Conservation (phyloP, 2,329 filamentous ascomycete species). For the Emmonsiellopsis sp. region DNA sequence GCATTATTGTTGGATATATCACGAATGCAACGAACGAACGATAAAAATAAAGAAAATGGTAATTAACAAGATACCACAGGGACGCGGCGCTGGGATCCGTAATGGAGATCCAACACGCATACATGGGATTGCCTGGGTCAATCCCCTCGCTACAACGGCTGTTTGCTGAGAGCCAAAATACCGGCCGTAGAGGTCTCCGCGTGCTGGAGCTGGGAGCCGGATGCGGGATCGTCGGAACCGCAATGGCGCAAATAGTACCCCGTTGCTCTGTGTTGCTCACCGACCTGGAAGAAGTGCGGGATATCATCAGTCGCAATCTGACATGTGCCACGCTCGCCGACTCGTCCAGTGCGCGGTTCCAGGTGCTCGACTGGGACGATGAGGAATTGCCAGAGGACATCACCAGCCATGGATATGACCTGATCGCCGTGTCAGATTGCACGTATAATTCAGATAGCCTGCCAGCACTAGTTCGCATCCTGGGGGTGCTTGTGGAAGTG, state of each 20-base stretch:
- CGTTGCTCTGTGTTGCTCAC: conserved; percentile 51
- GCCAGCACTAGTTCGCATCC: conserved; percentile 51
- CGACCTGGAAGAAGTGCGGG: conserved; percentile 55
- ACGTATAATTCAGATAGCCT: conserved; percentile 64
- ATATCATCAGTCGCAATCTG: conserved; percentile 52
- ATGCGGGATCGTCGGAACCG: conserved; percentile 59
- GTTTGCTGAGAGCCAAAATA: conserved; percentile 19
- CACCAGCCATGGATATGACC: conserved; percentile 37
- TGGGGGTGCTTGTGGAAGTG: conserved; percentile 39
- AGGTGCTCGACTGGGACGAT: conserved; percentile 55
- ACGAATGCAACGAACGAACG: too few relatives aligned
- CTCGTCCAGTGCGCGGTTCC: conserved; percentile 38
- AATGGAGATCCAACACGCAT: conserved; percentile 41
- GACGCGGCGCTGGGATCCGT: conserved; percentile 53
- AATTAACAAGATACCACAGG: conserved; percentile 22
- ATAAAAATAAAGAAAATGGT: neutral
- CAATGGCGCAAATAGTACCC: conserved; percentile 47
- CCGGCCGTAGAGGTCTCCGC: conserved; percentile 27
- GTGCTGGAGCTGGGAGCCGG: conserved; percentile 60
- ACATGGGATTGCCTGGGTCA: conserved; percentile 20
- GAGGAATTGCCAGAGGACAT: conserved; percentile 38
- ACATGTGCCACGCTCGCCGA: conserved; percentile 33
- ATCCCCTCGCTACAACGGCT: conserved; percentile 25
- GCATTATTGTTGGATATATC: too few relatives aligned
- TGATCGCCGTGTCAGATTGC: conserved; percentile 61